Conservation (phyloP, 202 grass and related monocot species). For the Bolboschoenoplectus hybrid region DNA sequence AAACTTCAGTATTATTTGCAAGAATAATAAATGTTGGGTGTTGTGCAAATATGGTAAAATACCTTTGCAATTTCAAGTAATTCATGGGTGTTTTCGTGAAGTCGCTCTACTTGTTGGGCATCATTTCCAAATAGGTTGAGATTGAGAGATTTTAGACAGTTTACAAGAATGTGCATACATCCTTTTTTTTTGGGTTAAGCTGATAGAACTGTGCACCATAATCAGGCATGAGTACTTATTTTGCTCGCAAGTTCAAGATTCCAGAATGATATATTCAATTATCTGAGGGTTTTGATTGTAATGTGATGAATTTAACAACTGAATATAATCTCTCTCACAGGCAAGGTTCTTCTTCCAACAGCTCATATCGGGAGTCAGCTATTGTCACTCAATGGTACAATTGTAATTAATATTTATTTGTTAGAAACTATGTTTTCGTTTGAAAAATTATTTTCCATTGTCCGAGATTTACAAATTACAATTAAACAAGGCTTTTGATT, state of each 20-base stretch:
- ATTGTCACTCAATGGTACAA: slow-evolving; percentile 96
- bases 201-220: neutral
- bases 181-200: neutral
- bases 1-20: neutral
- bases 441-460: neutral
- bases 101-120: too few relatives aligned
- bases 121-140: neutral
- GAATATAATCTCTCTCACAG: slow-evolving; percentile 45
- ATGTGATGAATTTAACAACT: neutral
- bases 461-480: neutral
- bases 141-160: neutral
- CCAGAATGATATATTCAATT: neutral
- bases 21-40: slow-evolving; percentile 3
- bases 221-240: slow-evolving; percentile 9
- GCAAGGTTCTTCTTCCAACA: slow-evolving; percentile 99
- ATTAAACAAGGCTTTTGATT: too few relatives aligned
- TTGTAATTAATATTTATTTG: slow-evolving; percentile 1
- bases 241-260: neutral
- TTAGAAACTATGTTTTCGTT: neutral
- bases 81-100: neutral
- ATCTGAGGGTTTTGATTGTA: neutral
- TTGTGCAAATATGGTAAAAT: neutral
- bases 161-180: neutral
- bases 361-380: slow-evolving; percentile 97
- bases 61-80: neutral